Evolutionary conservation across 2,329 filamentous ascomycete genomes (phyloP).

Genomic region (Ambrosiella xylebori): DNA sequence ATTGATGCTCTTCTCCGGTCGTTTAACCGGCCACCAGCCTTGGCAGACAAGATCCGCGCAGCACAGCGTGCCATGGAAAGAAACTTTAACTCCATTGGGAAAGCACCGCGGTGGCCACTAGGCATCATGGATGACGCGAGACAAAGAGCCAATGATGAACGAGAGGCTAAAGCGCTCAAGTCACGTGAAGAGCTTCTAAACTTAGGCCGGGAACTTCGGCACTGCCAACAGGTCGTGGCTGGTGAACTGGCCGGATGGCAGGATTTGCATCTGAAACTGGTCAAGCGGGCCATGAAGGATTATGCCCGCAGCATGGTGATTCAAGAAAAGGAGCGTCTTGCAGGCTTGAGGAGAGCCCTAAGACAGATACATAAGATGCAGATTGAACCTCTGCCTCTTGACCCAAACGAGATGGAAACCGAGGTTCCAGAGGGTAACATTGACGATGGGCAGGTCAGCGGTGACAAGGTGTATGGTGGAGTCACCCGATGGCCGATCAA

Average conservation of each 20-base stretch:
- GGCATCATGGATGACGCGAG: conserved; percentile 75
- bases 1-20: conserved; percentile 66
- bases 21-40: conserved; percentile 58
- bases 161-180: conserved; percentile 59
- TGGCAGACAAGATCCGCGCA: conserved; percentile 60
- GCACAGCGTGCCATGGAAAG: conserved; percentile 64
- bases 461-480: neutral
- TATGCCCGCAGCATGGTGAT: conserved; percentile 67
- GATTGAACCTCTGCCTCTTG: neutral
- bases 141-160: conserved; percentile 65
- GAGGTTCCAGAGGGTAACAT: neutral
- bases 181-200: conserved; percentile 53
- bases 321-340: conserved; percentile 59
- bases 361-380: conserved; percentile 33
- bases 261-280: conserved; percentile 66
- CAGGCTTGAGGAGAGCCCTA: conserved; percentile 64
- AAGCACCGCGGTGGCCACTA: conserved; percentile 64
- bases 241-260: conserved; percentile 88
- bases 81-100: conserved; percentile 54
- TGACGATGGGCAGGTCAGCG: neutral
- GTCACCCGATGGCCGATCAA: neutral
- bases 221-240: conserved; percentile 87
- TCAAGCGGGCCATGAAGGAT: conserved; percentile 54
- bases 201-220: conserved; percentile 67
- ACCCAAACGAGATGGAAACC: neutral